Evolutionary conservation across 1,284 basidiomycete species (phyloP), one percentile per base, ranked within the genome.

Genomic region (Leccinum subfulvum): DNA sequence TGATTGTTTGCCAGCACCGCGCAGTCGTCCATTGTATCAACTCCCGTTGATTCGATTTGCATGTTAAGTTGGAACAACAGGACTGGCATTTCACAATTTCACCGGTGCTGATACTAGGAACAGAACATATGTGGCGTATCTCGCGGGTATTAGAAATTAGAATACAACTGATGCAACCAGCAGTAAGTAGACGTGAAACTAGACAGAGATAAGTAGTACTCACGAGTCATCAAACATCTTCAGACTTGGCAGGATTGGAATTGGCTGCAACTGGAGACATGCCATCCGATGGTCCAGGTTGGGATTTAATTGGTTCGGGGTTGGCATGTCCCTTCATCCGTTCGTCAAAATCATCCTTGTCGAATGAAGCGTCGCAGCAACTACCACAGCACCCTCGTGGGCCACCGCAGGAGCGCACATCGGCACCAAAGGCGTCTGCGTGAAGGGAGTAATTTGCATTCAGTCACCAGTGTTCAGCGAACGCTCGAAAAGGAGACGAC

Each of bases 261-360:
- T 63, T 66, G 1, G 52, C 35, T 49, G 56, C 16, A 44, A 59
- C 18, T n/a, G 57, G 26, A 57, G 66, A 54, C 72, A 73, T 73
- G 54, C 39, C 65, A 1, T 62, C 64, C 18, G 61, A 65, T 21
- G 66, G 71, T n/a, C n/a, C 57, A 55, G 70, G 75, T 49, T 76
- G 72, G 37, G 65, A 65, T 16, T 57, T 51, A 4, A 73, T 59
- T 16, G 65, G 62, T 49, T 57, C 51, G 26, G 60, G 44, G 30
- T 53, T 39, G 52, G 65, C 65, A 57, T 62, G 71, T 18, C 69
- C 65, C 59, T 49, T 74, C 62, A 74, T 14, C 35, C 64, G 72
- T 51, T 76, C 74, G 37, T 77, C 74, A 57, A 76, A 70, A 58
- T 67, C 64, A 49, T 77, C 73, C 11, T 67, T 30, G 59, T 77